Percentiles rank a stretch among this genome's conserved stretches.
phyloP scores from a whole-genome alignment of 208 protist species.

The Crithidia sp. region DNA sequence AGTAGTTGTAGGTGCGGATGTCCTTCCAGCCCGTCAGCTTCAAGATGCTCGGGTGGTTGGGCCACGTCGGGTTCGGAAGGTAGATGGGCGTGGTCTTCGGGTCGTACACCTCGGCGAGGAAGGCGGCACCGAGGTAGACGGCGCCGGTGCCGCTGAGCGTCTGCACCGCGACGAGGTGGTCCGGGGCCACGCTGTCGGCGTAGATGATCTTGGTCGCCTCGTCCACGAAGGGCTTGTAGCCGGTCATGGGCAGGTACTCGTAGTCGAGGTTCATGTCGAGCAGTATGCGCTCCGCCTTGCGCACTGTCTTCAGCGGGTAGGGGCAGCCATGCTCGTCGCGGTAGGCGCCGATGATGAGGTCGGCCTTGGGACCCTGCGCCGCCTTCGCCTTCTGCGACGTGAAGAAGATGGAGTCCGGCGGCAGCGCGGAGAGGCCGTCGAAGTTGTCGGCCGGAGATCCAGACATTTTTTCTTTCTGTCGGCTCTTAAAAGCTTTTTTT shows the following conservation, averaged over 20 bases:
- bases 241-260: constrained; percentile 98
- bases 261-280: constrained; percentile 88
- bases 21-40: constrained; percentile 57
- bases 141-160: constrained; percentile 93
- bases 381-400: constrained; percentile 40
- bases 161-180: constrained; percentile 78
- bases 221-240: constrained; percentile 85
- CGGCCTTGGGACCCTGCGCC: constrained; percentile 90
- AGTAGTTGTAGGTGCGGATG: constrained; percentile 84
- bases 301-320: constrained; percentile 92
- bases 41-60: constrained; percentile 84
- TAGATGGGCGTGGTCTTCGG: constrained; percentile 62
- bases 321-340: constrained; percentile 94
- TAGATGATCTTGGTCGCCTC: constrained; percentile 13
- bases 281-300: constrained; percentile 84
- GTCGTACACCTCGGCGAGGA: constrained; percentile 52
- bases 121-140: constrained; percentile 64
- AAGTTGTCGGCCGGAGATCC: constrained; percentile 6
- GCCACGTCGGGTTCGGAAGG: constrained; percentile 87
- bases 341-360: constrained; percentile 98
- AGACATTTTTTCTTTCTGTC: constrained; percentile 20
- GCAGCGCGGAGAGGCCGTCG: constrained; percentile 23
- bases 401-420: constrained; percentile 19
- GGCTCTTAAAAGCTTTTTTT: constrained; percentile 20
- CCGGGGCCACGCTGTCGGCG: constrained; percentile 20